Base-by-base conservation (phyloP, 164 flowering plant genomes). In the Protea cynaroides region DNA sequence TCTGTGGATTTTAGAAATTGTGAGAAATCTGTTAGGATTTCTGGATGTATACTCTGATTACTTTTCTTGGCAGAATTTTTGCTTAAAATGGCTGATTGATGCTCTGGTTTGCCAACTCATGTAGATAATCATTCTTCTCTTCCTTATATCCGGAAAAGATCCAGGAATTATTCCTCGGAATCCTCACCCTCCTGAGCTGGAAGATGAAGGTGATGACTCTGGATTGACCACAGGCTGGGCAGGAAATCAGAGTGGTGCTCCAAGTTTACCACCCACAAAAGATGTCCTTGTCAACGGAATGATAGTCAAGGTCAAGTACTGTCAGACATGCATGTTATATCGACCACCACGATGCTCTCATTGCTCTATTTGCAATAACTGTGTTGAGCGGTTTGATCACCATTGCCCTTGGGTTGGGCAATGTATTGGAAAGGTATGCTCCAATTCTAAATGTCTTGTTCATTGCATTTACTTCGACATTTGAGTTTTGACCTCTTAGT, bases 381-480 rank as follows among this genome's bases (percentile, higher is more conserved):
- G 89, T 62, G 90, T 88, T 44, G 85, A 88, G 72, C 84, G 83
- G 25, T 88, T 88, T 75, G 96, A 89, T 80, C 90, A 86, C 65
- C 96, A 89, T 63, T 89, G 96, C 62, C 96, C 90, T 25, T 89
- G 92, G 96, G 90, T 86, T 36, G 96, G 96, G 17, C 92, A 89
- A 60, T 89, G 96, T 70, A 85, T 89, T 62, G 96, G 88, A 25
- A 77, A 74, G 90, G 88, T 83, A 72, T 25, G 53, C 13, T 53
- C 61, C 6, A 15, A 14, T 36, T 5, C n/a, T 44, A 21, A 34
- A 54, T 7, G 4, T 50, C 29, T 22, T 36, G 13, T 19, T 34
- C 38, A 49, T n/a, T 36, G n/a, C 19, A 44, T 53, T 36, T 37
- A 4, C 34, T 44, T 25, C 15, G 17, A 49, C 2, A 15, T 15